These are phyloP conservation scores for Cytospora mali DNA, from an alignment of 2,329 filamentous ascomycete species.

Conservation along the genomic window DNA sequence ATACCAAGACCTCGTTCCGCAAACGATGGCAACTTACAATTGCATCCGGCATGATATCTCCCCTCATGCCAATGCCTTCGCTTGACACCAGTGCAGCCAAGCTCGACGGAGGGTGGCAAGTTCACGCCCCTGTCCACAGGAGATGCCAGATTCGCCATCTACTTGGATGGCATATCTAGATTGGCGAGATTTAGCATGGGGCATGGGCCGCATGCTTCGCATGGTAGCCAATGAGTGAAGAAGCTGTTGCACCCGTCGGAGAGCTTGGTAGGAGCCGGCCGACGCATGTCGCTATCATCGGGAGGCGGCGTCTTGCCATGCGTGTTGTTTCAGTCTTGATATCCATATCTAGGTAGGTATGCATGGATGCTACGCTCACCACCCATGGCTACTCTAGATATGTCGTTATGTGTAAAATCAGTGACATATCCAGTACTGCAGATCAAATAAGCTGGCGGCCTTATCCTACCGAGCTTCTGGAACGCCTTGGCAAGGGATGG, in stretches of 20 bases:
- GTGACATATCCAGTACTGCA: constrained; percentile 13
- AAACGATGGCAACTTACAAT: not conserved
- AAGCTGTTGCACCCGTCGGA: not conserved
- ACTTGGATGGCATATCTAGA: not conserved
- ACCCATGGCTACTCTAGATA: constrained; percentile 1
- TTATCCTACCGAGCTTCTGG: constrained; percentile 15
- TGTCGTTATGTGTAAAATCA: constrained; percentile 9
- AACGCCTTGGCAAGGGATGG: constrained; percentile 13
- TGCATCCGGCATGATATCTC: not conserved
- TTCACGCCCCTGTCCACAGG: not conserved
- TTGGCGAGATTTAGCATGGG: not conserved
- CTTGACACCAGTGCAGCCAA: not conserved
- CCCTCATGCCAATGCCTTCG: not conserved
- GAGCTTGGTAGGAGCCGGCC: constrained; percentile 4
- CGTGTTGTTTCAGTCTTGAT: too few species aligned
- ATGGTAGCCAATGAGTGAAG: constrained; percentile 12
- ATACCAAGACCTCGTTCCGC: not conserved
- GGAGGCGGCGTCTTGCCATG: too few species aligned
- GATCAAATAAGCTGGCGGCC: constrained; percentile 4
- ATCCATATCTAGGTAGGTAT: too few species aligned
- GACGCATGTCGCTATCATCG: not conserved
- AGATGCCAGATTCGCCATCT: not conserved
- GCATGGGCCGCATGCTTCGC: constrained; percentile 9
- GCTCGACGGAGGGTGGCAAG: not conserved
- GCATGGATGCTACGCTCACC: too few species aligned